phyloP scores from a whole-genome alignment of 305 asterid species.

The Solanum hybrid region DNA sequence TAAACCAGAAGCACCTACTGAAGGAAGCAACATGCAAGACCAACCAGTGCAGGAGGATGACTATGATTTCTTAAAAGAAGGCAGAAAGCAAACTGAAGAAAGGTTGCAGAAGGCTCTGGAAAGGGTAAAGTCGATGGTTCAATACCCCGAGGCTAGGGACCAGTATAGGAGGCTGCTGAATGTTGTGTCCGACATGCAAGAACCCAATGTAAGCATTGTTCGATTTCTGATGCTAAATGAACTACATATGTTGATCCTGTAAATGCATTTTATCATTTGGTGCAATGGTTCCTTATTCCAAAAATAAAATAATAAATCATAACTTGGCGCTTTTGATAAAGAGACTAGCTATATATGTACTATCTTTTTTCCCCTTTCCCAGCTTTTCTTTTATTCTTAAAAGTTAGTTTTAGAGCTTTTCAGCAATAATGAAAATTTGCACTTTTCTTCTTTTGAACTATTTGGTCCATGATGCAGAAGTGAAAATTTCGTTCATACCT shows the following conservation, averaged over 20 bases:
- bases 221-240: neutral
- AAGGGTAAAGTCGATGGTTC: constrained; percentile 96
- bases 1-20: constrained; percentile 47
- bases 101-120: constrained; percentile 82
- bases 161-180: constrained; percentile 85
- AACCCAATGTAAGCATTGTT: constrained; percentile 47
- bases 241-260: neutral
- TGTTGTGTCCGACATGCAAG: constrained; percentile 77
- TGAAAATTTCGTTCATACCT: neutral
- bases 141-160: constrained; percentile 92
- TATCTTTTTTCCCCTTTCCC: neutral
- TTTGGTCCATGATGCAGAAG: neutral
- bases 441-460: neutral
- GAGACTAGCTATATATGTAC: neutral
- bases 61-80: constrained; percentile 73
- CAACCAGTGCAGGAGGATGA: constrained; percentile 59
- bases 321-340: neutral
- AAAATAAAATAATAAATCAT: neutral
- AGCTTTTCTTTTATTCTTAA: neutral
- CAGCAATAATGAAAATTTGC: neutral
- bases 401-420: neutral
- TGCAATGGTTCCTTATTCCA: neutral
- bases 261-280: constrained; percentile 2
- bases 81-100: constrained; percentile 82
- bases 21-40: constrained; percentile 33